Evolutionary conservation across 176 grass and related monocot species (phyloP).

Genomic region (Dendrocalamus sinicus): DNA sequence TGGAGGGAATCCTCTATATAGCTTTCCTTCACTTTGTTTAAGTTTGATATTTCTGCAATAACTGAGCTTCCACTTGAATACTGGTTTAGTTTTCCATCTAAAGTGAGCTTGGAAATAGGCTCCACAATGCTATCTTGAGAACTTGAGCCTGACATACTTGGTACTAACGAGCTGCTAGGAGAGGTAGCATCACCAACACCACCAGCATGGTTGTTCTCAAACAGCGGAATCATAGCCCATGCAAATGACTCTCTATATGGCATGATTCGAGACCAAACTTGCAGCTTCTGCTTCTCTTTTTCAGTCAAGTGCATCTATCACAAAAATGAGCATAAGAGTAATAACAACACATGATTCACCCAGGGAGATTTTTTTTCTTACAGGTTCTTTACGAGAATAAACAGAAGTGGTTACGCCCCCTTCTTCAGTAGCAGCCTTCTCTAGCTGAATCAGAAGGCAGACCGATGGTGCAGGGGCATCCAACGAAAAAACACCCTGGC

Average conservation of each 20-base stretch:
- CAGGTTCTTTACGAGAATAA: constrained; percentile 99
- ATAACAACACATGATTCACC: constrained; percentile 21
- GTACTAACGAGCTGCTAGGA: constrained; percentile 83
- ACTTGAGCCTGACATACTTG: constrained; percentile 80
- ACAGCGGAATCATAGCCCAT: constrained; percentile 92
- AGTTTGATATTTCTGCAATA: constrained; percentile 92
- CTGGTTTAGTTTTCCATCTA: constrained; percentile 82
- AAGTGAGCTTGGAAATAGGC: constrained; percentile 82
- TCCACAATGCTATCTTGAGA: constrained; percentile 82
- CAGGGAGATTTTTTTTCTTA: constrained; percentile 58
- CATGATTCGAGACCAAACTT: constrained; percentile 96
- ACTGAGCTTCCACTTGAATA: constrained; percentile 91
- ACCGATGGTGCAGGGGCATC: constrained; percentile 88
- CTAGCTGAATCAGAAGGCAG: constrained; percentile 92
- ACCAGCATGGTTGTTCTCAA: constrained; percentile 78
- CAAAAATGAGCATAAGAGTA: constrained; percentile 43
- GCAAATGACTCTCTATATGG: constrained; percentile 92
- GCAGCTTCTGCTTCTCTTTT: constrained; percentile 96
- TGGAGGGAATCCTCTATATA: constrained; percentile 97
- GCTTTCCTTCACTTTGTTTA: constrained; percentile 99
- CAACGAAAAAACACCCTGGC: constrained; percentile 79
- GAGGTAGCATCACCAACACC: constrained; percentile 63
- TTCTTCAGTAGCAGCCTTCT: constrained; percentile 93
- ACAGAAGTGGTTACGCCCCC: constrained; percentile 89
- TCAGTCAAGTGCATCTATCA: constrained; percentile 86